Evolutionary conservation across 23 red algal genomes (phyloP), one percentile per base, ranked within the genome.

Genomic region (Pyropia yezoensis): DNA sequence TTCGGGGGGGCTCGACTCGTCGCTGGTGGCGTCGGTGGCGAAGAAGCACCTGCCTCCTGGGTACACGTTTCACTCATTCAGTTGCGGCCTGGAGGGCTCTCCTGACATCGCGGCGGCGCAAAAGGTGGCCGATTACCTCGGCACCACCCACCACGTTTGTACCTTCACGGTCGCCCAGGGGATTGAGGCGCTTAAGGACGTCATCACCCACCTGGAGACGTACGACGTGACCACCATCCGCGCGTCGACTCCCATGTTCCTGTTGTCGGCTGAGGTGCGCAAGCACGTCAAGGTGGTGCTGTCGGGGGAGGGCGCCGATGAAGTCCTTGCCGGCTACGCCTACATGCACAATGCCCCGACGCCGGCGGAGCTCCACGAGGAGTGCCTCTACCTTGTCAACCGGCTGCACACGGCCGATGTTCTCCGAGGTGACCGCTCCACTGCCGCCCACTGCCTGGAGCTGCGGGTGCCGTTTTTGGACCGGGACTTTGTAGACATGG

Each of bases 381-480:
- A 98, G 76, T 75, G 52, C n/a, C 76, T 88, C 0, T 76, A 80
- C 57, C 76, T 75, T 56, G 68, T 98, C 34, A 78, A 85, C 19
- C 55, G 80, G 28, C 68, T 91, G 23, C 83, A 98, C 61, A 88
- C 82, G 8, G 81, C 82, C 12, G 86, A 98, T 70, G 85, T 98
- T 62, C 78, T 91, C n/a, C 85, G 94, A 32, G 94, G 76, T 23
- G 87, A 98, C 67, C 74, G 87, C 17, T 78, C 78, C 26, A 98
- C 94, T 4, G 83, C 83, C n/a, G 94, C 94, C 15, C 87, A 91
- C 56, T 83, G 79, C 61, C 66, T 98, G 28, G 94, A 98, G 64
- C 83, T 91, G 56, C 78, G 94, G 47, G 94, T 98, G 53, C 94
- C 94, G 15, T 98, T 98, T 73, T 67, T 98, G 7, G 94, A 98